Conservation (phyloP, 2,329 filamentous ascomycete genomes). For the Ophioceras dolichostomum region DNA sequence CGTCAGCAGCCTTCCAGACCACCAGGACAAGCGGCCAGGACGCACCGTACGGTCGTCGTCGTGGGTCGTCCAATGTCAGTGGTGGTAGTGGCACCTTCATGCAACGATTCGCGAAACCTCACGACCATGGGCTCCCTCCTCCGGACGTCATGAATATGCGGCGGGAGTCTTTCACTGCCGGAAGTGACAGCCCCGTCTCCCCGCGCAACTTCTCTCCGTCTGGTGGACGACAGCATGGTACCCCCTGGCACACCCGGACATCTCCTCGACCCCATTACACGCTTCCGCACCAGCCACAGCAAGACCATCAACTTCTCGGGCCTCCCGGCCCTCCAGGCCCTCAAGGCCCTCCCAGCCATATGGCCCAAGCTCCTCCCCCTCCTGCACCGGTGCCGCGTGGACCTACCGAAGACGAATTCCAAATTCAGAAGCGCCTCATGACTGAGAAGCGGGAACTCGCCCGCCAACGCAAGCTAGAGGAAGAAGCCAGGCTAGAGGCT, state of each 20-base stretch:
- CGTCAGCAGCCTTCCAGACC: conserved; percentile 78
- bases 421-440: conserved; percentile 61
- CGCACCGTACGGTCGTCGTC: conserved; percentile 58
- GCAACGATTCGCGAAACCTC: conserved; percentile 38
- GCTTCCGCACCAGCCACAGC: conserved; percentile 1
- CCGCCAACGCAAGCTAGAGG: conserved; percentile 53
- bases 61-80: conserved; percentile 85
- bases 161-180: conserved; percentile 35
- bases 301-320: too few species aligned
- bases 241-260: conserved; percentile 25
- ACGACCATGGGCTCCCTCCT: conserved; percentile 27
- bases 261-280: conserved; percentile 3
- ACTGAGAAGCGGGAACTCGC: conserved; percentile 56
- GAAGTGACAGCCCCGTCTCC: conserved; percentile 37
- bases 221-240: conserved; percentile 23
- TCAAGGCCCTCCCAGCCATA: too few species aligned
- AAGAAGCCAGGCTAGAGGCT: conserved; percentile 62
- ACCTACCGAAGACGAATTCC: conserved; percentile 39
- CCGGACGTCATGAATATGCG: conserved; percentile 30
- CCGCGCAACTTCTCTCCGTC: conserved; percentile 28
- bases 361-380: background rate
- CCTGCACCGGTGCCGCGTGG: conserved; percentile 14
- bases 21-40: conserved; percentile 54
- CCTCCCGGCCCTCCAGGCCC: too few species aligned
- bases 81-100: conserved; percentile 64